Percentiles rank a stretch among this genome's conserved stretches.
Evolutionary conservation across 83 land plant species (phyloP).

Genomic region (Isoetes engelmannii): DNA sequence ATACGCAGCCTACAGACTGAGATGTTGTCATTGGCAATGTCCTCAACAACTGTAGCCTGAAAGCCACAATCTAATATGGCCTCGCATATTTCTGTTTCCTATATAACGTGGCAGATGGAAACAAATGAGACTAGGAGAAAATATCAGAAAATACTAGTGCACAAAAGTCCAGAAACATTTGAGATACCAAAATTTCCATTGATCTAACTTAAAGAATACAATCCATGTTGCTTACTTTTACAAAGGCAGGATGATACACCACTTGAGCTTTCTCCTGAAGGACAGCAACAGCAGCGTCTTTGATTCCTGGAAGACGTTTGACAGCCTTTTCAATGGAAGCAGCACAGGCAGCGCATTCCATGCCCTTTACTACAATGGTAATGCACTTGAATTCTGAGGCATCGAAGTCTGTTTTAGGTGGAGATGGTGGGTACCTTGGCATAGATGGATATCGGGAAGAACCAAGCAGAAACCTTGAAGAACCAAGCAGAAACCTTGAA

Average conservation of each 20-base stretch:
- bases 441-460: slow-evolving; percentile 21
- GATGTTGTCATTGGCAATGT: slow-evolving; percentile 30
- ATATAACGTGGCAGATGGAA: not conserved
- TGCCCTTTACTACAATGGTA: slow-evolving; percentile 45
- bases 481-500: not conserved
- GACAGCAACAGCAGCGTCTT: slow-evolving; percentile 57
- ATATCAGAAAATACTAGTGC: too few species aligned
- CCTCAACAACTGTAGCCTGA: slow-evolving; percentile 45
- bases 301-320: slow-evolving; percentile 52
- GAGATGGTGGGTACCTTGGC: slow-evolving; percentile 21
- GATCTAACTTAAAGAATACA: not conserved
- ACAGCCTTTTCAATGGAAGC: slow-evolving; percentile 67
- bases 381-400: slow-evolving; percentile 8
- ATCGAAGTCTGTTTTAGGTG: not conserved
- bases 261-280: slow-evolving; percentile 73
- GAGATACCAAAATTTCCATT: not conserved
- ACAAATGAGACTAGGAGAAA: too few species aligned
- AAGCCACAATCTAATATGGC: slow-evolving; percentile 69
- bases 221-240: slow-evolving; percentile 32
- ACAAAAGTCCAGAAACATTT: too few species aligned
- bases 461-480: not conserved
- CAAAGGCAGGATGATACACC: slow-evolving; percentile 45
- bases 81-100: slow-evolving; percentile 66
- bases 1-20: slow-evolving; percentile 66
- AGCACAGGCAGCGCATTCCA: slow-evolving; percentile 86